Conservation (phyloP, 176 grass and related monocot species). For the Echinochloa phyllopogon region DNA sequence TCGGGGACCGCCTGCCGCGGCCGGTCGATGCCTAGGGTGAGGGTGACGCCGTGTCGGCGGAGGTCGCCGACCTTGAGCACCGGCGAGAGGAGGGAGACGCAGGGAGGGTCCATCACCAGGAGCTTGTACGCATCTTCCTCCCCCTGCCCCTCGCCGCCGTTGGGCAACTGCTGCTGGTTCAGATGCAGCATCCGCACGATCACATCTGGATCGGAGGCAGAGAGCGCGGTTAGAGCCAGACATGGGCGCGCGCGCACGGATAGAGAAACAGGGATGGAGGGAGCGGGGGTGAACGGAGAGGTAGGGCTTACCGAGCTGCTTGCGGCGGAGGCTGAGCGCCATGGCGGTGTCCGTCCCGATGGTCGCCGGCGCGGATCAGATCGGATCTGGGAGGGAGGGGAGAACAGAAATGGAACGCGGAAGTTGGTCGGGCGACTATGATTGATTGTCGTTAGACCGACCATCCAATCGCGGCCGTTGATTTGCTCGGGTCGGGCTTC, state of each 20-base stretch:
- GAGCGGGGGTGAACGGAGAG: not conserved
- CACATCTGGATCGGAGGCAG: slow-evolving; percentile 48
- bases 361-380: slow-evolving; percentile 39
- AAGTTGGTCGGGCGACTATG: slow-evolving; percentile 18
- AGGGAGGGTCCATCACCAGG: slow-evolving; percentile 86
- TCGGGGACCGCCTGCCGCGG: slow-evolving; percentile 71
- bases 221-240: not conserved
- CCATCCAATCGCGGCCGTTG: slow-evolving; percentile 9
- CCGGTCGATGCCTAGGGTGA: slow-evolving; percentile 80
- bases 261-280: not conserved
- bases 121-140: slow-evolving; percentile 93
- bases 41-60: slow-evolving; percentile 82
- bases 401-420: not conserved
- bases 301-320: slow-evolving; percentile 65
- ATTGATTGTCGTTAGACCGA: slow-evolving; percentile 21
- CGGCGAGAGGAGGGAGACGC: slow-evolving; percentile 75
- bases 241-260: not conserved
- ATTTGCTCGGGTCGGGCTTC: not conserved
- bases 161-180: slow-evolving; percentile 43
- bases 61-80: slow-evolving; percentile 79
- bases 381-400: slow-evolving; percentile 23
- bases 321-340: slow-evolving; percentile 74
- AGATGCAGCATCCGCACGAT: slow-evolving; percentile 63
- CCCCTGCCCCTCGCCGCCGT: slow-evolving; percentile 34
- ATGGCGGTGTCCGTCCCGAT: slow-evolving; percentile 36